Conservation (phyloP, 1,139 yeast genomes). For the Yarrowia galli region DNA sequence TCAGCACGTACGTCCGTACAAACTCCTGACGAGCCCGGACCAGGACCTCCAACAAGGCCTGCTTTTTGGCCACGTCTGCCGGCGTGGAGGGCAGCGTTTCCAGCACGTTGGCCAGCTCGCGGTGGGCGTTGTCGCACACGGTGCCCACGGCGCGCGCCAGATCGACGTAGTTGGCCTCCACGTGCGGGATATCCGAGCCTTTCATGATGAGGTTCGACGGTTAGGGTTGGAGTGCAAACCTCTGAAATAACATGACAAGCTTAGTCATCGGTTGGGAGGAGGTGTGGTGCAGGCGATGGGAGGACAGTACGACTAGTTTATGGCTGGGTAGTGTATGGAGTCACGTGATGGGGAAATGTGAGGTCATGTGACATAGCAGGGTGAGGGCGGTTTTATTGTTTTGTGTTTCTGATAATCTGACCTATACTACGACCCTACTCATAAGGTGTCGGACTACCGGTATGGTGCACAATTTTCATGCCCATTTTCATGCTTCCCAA, state of each 20-base stretch:
- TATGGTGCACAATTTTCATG: no score
- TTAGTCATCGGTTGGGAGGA: slow-evolving; percentile 15
- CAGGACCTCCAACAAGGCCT: slow-evolving; percentile 69
- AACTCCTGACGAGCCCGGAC: slow-evolving; percentile 80
- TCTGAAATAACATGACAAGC: background rate
- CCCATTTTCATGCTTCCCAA: no score
- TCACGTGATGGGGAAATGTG: no score
- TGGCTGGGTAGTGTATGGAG: no score
- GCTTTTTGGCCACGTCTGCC: slow-evolving; percentile 69
- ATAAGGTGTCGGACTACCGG: no score
- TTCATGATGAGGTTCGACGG: slow-evolving; percentile 29
- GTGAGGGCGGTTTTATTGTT: no score
- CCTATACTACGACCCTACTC: no score
- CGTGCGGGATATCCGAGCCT: slow-evolving; percentile 63
- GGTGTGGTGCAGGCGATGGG: background rate
- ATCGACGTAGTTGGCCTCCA: slow-evolving; percentile 73
- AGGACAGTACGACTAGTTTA: no score
- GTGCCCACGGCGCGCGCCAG: slow-evolving; percentile 64
- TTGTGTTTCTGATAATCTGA: no score
- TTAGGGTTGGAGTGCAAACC: slow-evolving; percentile 20
- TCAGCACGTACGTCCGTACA: slow-evolving; percentile 79
- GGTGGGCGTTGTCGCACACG: slow-evolving; percentile 68
- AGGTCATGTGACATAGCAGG: no score
- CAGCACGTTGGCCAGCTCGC: slow-evolving; percentile 66
- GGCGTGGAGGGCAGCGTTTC: slow-evolving; percentile 66